Conservation (phyloP, 1,139 yeast species). For the Blastobotrys malaysiensis region DNA sequence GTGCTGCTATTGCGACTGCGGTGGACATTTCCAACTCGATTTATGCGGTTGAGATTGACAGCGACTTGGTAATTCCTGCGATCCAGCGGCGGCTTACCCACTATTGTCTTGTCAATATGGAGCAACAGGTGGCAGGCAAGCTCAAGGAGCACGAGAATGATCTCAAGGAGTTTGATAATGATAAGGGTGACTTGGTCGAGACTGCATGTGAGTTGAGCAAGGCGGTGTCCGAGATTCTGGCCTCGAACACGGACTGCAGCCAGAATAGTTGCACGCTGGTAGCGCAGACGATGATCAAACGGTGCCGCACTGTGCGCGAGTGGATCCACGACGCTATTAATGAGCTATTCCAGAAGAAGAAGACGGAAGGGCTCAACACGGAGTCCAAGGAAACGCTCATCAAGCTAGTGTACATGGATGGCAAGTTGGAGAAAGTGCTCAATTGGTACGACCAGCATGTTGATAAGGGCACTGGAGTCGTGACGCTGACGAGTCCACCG, state of each 20-base stretch:
- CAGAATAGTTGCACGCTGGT: conserved; percentile 17
- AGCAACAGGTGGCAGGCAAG: conserved; percentile 31
- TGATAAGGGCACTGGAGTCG: conserved; percentile 2
- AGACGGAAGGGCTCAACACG: conserved; percentile 18
- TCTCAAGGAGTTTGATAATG: conserved; percentile 20
- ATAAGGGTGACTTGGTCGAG: conserved; percentile 23
- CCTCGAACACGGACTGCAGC: conserved; percentile 19
- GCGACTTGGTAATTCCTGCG: conserved; percentile 60
- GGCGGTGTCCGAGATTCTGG: conserved; percentile 28
- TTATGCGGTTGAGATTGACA: conserved; percentile 68
- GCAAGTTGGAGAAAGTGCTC: conserved; percentile 29
- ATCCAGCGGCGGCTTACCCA: conserved; percentile 74
- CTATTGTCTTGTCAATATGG: conserved; percentile 80
- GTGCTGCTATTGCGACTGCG: conserved; percentile 66
- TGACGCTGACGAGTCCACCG: background rate
- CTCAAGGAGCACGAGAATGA: conserved; percentile 34
- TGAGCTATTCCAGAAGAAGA: conserved; percentile 23
- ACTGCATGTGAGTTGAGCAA: conserved; percentile 27
- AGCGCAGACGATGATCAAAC: conserved; percentile 24
- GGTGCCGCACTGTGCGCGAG: conserved; percentile 27
- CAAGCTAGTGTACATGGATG: conserved; percentile 32
- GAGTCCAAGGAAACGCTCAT: conserved; percentile 28
- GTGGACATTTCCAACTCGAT: conserved; percentile 60
- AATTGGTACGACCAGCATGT: conserved; percentile 19
- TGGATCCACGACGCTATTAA: conserved; percentile 27